Percentiles rank a stretch among this genome's conserved stretches.
phyloP scores from a whole-genome alignment of 2,329 filamentous ascomycete genomes.

The Epichloe bromicola region DNA sequence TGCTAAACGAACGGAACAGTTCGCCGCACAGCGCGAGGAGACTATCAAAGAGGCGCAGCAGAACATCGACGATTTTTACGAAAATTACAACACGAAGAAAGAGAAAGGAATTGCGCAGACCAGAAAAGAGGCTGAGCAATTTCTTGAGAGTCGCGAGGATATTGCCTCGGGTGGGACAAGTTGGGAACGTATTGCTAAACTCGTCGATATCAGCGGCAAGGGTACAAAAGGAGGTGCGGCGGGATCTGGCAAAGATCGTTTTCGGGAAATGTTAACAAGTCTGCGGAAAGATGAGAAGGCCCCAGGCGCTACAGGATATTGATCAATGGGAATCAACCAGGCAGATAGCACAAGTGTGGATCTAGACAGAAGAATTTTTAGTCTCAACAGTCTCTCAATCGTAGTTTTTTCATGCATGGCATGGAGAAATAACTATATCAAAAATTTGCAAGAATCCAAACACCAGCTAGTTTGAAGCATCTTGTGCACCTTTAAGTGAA shows the following conservation, averaged over 20 bases:
- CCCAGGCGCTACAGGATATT: conserved; percentile 52
- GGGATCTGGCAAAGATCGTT: conserved; percentile 89
- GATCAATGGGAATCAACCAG: conserved; percentile 22
- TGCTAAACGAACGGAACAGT: conserved; percentile 72
- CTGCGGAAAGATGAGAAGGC: conserved; percentile 89
- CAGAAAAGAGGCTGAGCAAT: conserved; percentile 83
- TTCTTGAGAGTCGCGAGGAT: conserved; percentile 77
- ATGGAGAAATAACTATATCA: neutral
- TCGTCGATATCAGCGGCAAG: conserved; percentile 96
- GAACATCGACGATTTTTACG: conserved; percentile 98
- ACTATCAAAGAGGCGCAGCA: conserved; percentile 81
- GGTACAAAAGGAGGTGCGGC: conserved; percentile 73
- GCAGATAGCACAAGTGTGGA: neutral
- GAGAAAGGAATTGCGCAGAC: conserved; percentile 88
- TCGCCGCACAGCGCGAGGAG: conserved; percentile 67
- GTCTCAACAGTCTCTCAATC: no score
- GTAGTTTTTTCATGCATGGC: neutral
- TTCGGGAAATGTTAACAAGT: conserved; percentile 78
- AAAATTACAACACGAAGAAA: conserved; percentile 97
- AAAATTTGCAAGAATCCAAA: neutral
- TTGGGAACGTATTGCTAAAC: conserved; percentile 96
- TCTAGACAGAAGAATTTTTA: neutral
- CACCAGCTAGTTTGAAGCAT: neutral
- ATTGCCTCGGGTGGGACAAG: conserved; percentile 89
- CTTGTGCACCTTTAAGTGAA: no score